A percentile compares a stretch with the other conserved stretches of the same genome.
Conservation (phyloP, 108 stramenopile genomes). For the Aureococcus anophagefferens region DNA sequence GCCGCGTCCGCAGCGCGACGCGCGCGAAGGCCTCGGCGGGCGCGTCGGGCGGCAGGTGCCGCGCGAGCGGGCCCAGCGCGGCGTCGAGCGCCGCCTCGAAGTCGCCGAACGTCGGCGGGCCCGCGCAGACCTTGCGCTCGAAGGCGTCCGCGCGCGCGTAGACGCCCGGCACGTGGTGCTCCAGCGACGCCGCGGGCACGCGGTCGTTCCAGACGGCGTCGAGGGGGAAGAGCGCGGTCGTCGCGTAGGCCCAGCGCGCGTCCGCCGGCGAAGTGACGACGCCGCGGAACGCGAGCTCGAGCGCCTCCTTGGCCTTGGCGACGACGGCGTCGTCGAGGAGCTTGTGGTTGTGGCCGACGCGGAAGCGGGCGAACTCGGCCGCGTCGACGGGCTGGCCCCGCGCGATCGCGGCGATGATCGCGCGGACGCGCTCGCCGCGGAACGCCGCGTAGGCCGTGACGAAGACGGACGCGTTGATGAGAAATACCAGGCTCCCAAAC, state of each 20-base stretch:
- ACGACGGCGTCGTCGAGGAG: neutral
- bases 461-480: neutral
- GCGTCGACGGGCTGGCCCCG: neutral
- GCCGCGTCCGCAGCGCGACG: no score
- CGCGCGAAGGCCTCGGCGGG: no score
- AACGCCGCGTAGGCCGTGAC: neutral
- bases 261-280: neutral
- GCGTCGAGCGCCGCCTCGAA: no score
- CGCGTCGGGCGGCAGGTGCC: no score
- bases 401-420: neutral
- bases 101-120: no score
- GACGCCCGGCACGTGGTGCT: neutral
- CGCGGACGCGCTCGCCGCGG: neutral
- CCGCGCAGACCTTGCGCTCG: no score
- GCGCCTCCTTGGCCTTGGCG: neutral
- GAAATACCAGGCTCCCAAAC: neutral
- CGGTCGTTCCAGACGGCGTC: neutral
- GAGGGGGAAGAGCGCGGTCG: neutral
- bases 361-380: neutral
- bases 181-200: neutral
- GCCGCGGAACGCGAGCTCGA: neutral
- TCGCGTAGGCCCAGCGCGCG: neutral
- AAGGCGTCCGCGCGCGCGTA: neutral
- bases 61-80: no score
- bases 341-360: neutral